Conservation (phyloP, 768 basidiomycete genomes). For the Suillus sp. region DNA sequence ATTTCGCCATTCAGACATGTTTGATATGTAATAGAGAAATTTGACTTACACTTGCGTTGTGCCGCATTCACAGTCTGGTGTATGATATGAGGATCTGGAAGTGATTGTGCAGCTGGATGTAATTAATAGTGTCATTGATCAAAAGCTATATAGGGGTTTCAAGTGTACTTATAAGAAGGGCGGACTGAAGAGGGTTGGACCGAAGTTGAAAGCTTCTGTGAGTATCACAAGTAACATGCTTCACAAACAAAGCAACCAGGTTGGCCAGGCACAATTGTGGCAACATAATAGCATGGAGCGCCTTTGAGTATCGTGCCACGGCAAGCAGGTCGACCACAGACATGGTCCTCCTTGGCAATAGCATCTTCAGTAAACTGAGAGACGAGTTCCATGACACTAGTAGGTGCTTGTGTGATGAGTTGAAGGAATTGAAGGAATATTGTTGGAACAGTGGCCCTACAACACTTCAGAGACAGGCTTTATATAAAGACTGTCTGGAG, state of each 20-base stretch:
- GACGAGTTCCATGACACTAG: neutral
- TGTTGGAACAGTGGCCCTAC: neutral
- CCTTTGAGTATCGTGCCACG: constrained; percentile 8
- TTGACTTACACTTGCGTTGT: constrained; percentile 6
- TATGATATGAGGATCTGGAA: constrained; percentile 6
- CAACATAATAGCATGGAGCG: constrained; percentile 12
- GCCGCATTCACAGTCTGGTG: constrained; percentile 1
- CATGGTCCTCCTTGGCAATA: constrained; percentile 7
- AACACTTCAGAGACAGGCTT: neutral
- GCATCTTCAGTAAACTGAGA: constrained; percentile 17
- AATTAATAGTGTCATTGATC: neutral
- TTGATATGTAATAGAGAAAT: neutral
- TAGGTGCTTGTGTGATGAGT: neutral
- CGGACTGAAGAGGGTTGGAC: neutral
- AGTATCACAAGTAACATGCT: constrained; percentile 9
- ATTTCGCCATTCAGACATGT: neutral
- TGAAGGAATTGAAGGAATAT: neutral
- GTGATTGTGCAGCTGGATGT: neutral
- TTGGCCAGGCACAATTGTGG: constrained; percentile 1
- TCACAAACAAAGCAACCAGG: constrained; percentile 8
- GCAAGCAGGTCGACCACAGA: constrained; percentile 3
- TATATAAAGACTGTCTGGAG: neutral
- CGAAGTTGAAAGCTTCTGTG: constrained; percentile 4
- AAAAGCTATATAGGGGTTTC: neutral
- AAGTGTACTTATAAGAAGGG: neutral